phyloP scores from a whole-genome alignment of 1,139 yeast genomes.

The Magnusiomyces fungicola region DNA sequence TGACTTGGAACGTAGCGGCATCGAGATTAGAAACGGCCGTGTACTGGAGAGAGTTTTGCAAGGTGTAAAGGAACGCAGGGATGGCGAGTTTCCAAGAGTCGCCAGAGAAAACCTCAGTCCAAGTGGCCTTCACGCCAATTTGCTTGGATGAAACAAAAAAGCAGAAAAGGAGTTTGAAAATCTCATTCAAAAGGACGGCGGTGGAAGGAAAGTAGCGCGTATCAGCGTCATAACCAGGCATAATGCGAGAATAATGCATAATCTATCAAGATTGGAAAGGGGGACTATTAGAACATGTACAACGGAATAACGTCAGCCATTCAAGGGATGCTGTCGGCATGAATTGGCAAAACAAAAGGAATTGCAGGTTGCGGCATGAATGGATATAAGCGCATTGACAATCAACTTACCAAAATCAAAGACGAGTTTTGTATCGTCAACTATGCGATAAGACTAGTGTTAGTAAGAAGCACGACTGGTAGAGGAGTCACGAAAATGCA shows the following conservation, averaged over 20 bases:
- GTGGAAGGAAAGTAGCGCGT: constrained; percentile 36
- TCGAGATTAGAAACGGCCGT: constrained; percentile 38
- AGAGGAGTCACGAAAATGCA: not conserved
- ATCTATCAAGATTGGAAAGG: constrained; percentile 16
- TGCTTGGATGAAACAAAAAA: constrained; percentile 23
- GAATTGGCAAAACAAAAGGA: no score
- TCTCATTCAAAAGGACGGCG: constrained; percentile 38
- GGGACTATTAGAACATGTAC: not conserved
- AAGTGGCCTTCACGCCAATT: constrained; percentile 24
- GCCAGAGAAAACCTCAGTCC: constrained; percentile 29
- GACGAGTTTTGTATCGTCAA: constrained; percentile 35
- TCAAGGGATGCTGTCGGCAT: no score
- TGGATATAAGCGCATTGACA: not conserved
- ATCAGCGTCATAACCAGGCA: constrained; percentile 32
- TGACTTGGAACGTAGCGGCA: constrained; percentile 40
- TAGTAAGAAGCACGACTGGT: not conserved
- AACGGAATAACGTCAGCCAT: no score
- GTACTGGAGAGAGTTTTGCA: constrained; percentile 38
- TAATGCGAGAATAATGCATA: constrained; percentile 39
- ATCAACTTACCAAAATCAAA: constrained; percentile 26
- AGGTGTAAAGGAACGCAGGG: constrained; percentile 37
- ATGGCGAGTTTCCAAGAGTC: constrained; percentile 38
- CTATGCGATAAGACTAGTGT: constrained; percentile 8
- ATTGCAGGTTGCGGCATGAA: not conserved
- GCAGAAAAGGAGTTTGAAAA: constrained; percentile 34